Evolutionary conservation across 306 rosid genomes (phyloP).

Genomic region (Mimosa bimucronata): DNA sequence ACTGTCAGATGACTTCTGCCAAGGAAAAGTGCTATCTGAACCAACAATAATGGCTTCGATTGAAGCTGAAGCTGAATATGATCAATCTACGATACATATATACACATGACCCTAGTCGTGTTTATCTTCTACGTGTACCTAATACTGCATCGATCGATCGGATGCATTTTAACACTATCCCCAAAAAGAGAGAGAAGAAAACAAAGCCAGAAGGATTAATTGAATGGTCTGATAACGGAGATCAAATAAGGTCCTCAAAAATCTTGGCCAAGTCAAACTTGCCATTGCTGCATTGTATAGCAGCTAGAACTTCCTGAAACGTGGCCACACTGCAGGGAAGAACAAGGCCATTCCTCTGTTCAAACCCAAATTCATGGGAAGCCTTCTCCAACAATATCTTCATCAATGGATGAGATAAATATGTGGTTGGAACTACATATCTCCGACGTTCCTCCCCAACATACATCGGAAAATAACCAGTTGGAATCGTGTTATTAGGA

Average conservation of each 20-base stretch:
- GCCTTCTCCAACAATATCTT: slow-evolving; percentile 85
- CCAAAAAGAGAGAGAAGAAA: not conserved
- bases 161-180: not conserved
- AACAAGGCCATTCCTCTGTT: slow-evolving; percentile 67
- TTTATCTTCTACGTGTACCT: slow-evolving; percentile 23
- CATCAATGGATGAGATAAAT: slow-evolving; percentile 78
- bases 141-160: not conserved
- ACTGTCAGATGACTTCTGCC: slow-evolving; percentile 1
- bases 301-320: slow-evolving; percentile 64
- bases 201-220: not conserved
- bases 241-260: slow-evolving; percentile 63
- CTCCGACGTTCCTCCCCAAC: slow-evolving; percentile 78
- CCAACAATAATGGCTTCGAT: slow-evolving; percentile 1
- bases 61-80: not conserved
- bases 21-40: not conserved
- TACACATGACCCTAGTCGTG: not conserved
- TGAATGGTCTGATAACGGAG: not conserved
- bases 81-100: not conserved
- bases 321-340: slow-evolving; percentile 79
- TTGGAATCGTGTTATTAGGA: slow-evolving; percentile 40
- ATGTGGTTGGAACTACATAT: slow-evolving; percentile 67
- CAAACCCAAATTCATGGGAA: slow-evolving; percentile 73
- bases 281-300: slow-evolving; percentile 66
- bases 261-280: slow-evolving; percentile 66
- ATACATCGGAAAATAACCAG: slow-evolving; percentile 69